Percentiles rank a stretch among this genome's conserved stretches.
phyloP scores from a whole-genome alignment of 805 yeast species.

The Lipomyces mesembrius region DNA sequence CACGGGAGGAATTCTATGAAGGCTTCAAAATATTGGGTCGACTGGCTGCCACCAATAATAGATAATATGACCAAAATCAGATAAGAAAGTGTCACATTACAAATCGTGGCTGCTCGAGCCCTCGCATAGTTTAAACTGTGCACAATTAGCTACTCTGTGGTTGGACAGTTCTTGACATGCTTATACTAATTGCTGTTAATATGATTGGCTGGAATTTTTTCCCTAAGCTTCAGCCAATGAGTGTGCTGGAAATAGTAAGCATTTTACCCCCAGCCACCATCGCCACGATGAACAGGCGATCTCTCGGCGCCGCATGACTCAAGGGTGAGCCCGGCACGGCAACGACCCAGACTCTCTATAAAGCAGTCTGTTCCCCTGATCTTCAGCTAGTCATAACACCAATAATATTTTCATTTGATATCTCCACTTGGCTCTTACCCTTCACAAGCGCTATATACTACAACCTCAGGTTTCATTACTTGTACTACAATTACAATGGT shows the following conservation, averaged over 20 bases:
- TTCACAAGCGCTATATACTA: no score
- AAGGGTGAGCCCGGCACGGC: no score
- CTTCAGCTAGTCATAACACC: neutral
- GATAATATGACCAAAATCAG: no score
- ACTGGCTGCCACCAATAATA: no score
- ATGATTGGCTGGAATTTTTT: neutral
- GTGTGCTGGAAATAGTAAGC: neutral
- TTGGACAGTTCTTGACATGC: neutral
- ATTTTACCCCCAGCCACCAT: neutral
- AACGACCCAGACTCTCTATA: no score
- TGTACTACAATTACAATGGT: slow-evolving; percentile 41
- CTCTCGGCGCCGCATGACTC: neutral
- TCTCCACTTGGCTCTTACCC: neutral
- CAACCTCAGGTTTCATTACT: neutral
- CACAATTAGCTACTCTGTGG: neutral
- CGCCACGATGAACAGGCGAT: neutral
- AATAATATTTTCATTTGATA: neutral
- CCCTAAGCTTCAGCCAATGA: neutral
- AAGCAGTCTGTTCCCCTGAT: neutral
- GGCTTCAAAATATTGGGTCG: no score
- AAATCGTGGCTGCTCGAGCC: no score
- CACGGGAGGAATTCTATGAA: no score
- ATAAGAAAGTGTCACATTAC: no score
- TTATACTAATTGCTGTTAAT: neutral
- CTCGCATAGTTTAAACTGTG: no score